Evolutionary conservation across 2,329 filamentous ascomycete species (phyloP).

Genomic region (Monilinia laxa): DNA sequence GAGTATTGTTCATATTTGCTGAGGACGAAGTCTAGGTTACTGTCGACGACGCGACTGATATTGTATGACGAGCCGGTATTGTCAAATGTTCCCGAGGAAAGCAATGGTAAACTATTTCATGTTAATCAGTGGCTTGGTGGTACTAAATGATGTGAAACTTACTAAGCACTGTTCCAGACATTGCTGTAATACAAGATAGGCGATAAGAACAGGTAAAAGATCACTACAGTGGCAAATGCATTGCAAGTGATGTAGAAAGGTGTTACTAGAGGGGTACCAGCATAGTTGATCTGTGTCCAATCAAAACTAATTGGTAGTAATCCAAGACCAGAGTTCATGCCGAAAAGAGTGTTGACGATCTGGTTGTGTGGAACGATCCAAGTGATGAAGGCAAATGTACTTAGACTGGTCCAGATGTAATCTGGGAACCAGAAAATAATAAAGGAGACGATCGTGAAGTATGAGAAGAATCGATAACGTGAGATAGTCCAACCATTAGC

Average conservation of each 20-base stretch:
- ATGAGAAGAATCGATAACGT: slow-evolving; percentile 48
- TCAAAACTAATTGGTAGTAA: slow-evolving; percentile 48
- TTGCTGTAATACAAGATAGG: slow-evolving; percentile 61
- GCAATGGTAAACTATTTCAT: not conserved
- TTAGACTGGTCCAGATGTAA: slow-evolving; percentile 49
- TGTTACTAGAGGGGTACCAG: slow-evolving; percentile 57
- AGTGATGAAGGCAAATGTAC: slow-evolving; percentile 52
- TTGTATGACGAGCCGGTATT: slow-evolving; percentile 66
- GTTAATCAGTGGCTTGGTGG: not conserved
- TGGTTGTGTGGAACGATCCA: slow-evolving; percentile 52
- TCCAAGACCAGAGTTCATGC: slow-evolving; percentile 44
- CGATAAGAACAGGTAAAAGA: slow-evolving; percentile 2
- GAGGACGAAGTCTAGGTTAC: slow-evolving; percentile 43
- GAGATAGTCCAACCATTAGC: slow-evolving; percentile 48
- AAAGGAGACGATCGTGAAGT: slow-evolving; percentile 49
- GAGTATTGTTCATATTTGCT: slow-evolving; percentile 15
- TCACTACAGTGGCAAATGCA: not conserved
- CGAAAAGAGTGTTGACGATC: slow-evolving; percentile 43
- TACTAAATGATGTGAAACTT: not conserved
- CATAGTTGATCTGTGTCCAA: slow-evolving; percentile 43
- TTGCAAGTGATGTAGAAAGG: slow-evolving; percentile 14
- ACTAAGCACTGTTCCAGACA: slow-evolving; percentile 60
- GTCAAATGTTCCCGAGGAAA: slow-evolving; percentile 44
- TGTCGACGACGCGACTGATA: slow-evolving; percentile 56
- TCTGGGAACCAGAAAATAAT: slow-evolving; percentile 54